Base-by-base conservation (phyloP, 2,329 filamentous ascomycete genomes). In the Onygenales sp. region DNA sequence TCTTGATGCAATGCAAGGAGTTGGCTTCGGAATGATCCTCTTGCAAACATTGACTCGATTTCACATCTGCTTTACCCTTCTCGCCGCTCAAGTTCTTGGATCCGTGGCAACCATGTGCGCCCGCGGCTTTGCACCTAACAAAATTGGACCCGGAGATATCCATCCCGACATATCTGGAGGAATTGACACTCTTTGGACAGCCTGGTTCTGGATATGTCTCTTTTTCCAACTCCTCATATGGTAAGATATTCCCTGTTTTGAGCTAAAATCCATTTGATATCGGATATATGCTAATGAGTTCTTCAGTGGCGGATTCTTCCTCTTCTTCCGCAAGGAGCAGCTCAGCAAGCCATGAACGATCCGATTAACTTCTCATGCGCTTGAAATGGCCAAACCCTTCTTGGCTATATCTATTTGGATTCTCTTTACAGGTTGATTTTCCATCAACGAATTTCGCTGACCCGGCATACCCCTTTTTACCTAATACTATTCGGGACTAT, bases 11-110 rank as follows among this genome's bases (percentile, higher is more conserved):
- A 69, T 86, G 6, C 83, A 86, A 64, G 81, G 82, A 41, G 78
- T 85, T 2, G 83, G 83, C 2, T 78, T 86, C 52, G 83, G 83
- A 52, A 86, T 85, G 82, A 80, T 86, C 50, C 71, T 86, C 4
- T 67, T 86, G 43, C 81, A 84, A 63, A 85, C 82, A 0, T 67
- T 84, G 58, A 85, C 83, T 1, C 72, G 83, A 17, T 76, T 84
- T 64, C 83, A 86, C 61, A 82, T 85, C 54, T 75, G 55, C 27
- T 57, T 57, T 14, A 54, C 55, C 5, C 54, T 57, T 10, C 55
- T 57, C 36, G 74, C 71, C 1, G 81, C 82, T 2, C 83, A 86
- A 66, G 75, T 84, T 7, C 63, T 86, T 21, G 83, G 83, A 10
- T 80, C 78, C 5, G 66, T 80, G 4, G 80, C 78, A 2, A 86